These are phyloP conservation scores for Taphrina betulina DNA, from an alignment of 1,139 yeast species.

Conservation along the genomic window DNA sequence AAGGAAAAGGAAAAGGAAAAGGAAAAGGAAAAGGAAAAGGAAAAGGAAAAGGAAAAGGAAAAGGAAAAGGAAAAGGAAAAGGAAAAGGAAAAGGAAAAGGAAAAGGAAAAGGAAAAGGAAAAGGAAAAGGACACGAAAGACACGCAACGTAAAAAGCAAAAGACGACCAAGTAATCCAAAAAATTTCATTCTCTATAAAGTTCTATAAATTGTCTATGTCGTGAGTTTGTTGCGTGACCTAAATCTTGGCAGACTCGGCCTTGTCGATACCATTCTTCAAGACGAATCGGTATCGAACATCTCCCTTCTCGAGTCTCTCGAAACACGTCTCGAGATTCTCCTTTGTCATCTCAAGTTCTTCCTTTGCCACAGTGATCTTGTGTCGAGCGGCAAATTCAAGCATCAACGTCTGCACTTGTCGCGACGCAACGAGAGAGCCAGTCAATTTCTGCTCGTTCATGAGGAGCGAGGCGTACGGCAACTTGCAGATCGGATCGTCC, in stretches of 20 bases:
- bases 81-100: neutral
- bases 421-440: slow-evolving; percentile 28
- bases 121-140: neutral
- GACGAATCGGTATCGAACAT: slow-evolving; percentile 23
- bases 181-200: neutral
- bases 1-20: slow-evolving; percentile 31
- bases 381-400: slow-evolving; percentile 35
- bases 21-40: slow-evolving; percentile 15
- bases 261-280: slow-evolving; percentile 3
- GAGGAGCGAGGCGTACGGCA: slow-evolving; percentile 22
- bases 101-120: too few relatives aligned
- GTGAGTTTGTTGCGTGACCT: too few relatives aligned
- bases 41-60: neutral
- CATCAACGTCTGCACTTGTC: slow-evolving; percentile 31
- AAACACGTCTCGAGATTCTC: slow-evolving; percentile 23
- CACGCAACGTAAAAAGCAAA: neutral
- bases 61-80: slow-evolving; percentile 20
- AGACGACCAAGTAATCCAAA: neutral
- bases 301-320: slow-evolving; percentile 29
- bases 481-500: slow-evolving; percentile 9
- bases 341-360: slow-evolving; percentile 19
- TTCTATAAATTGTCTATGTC: neutral
- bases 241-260: neutral
- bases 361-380: slow-evolving; percentile 25
- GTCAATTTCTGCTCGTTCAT: slow-evolving; percentile 17